Percentiles rank a stretch among this genome's conserved stretches.
Evolutionary conservation across 129 eudicot genomes (phyloP).

Genomic region (Helianthus tuberosus): DNA sequence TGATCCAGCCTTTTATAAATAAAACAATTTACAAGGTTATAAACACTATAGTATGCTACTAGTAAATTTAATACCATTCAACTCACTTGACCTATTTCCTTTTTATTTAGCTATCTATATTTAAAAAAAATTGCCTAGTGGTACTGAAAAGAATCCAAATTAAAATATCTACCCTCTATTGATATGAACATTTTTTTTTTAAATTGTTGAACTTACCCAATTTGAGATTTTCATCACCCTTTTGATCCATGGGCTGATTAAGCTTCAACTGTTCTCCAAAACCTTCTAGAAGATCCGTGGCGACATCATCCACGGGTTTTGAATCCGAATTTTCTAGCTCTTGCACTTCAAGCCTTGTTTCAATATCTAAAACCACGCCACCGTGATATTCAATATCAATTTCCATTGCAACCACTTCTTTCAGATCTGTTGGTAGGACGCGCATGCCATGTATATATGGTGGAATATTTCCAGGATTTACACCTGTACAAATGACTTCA

Average conservation of each 20-base stretch:
- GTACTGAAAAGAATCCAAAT: neutral
- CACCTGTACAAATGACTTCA: slow-evolving; percentile 70
- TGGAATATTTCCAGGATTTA: slow-evolving; percentile 77
- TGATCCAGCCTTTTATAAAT: neutral
- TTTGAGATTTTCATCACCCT: slow-evolving; percentile 37
- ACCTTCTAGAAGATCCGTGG: slow-evolving; percentile 79
- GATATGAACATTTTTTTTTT: neutral
- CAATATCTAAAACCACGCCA: slow-evolving; percentile 70
- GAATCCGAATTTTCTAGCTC: slow-evolving; percentile 60
- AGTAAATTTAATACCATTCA: neutral
- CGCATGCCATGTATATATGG: slow-evolving; percentile 86
- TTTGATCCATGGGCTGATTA: slow-evolving; percentile 52
- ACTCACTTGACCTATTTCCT: neutral
- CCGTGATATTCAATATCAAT: slow-evolving; percentile 84
- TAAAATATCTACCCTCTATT: neutral
- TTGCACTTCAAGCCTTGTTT: slow-evolving; percentile 80
- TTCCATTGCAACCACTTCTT: slow-evolving; percentile 86
- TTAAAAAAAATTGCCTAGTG: neutral
- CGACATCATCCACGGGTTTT: slow-evolving; percentile 50
- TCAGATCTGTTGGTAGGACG: slow-evolving; percentile 81
- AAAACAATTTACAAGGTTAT: neutral
- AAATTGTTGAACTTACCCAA: slow-evolving; percentile 42
- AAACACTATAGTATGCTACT: neutral
- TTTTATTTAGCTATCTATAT: neutral
- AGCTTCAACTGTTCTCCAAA: slow-evolving; percentile 62